Evolutionary conservation across 2,329 filamentous ascomycete genomes (phyloP).

Genomic region (Neocatenulostroma microsporum): DNA sequence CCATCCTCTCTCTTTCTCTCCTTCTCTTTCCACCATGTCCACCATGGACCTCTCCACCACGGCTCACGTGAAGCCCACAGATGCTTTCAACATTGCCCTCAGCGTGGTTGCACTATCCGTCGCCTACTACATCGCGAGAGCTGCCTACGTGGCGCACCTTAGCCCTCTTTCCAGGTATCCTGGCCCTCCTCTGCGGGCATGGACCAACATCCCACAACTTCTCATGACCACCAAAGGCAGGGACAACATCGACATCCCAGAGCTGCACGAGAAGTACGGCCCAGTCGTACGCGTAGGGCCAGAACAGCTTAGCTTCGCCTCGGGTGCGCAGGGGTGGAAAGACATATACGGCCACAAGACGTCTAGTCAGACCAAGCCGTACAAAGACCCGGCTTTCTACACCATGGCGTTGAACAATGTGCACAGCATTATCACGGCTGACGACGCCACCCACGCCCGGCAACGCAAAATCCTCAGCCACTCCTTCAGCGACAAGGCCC

Average conservation of each 20-base stretch:
- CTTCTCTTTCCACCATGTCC: too few relatives aligned
- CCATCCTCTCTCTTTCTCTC: too few relatives aligned
- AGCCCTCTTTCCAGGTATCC: conserved; percentile 38
- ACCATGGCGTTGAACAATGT: conserved; percentile 16
- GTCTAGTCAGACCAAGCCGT: conserved; percentile 8
- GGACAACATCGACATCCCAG: conserved; percentile 10
- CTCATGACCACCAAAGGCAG: conserved; percentile 13
- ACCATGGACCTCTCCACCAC: too few relatives aligned
- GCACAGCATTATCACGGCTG: conserved; percentile 16
- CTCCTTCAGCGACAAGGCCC: conserved; percentile 24
- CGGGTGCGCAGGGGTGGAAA: conserved; percentile 18
- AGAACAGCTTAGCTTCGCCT: conserved; percentile 31
- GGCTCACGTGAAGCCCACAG: conserved; percentile 1
- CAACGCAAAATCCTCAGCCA: conserved; percentile 21
- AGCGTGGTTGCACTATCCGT: conserved; percentile 11
- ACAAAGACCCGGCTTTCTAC: conserved; percentile 21
- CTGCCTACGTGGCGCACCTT: conserved; percentile 36
- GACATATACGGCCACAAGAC: conserved; percentile 24
- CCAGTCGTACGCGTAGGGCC: conserved; percentile 35
- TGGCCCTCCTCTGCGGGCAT: conserved; percentile 30
- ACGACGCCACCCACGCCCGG: conserved; percentile 21
- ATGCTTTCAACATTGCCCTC: conserved; percentile 7
- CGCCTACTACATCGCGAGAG: conserved; percentile 10
- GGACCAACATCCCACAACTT: conserved; percentile 16
- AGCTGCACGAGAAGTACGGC: conserved; percentile 32